These are phyloP conservation scores for Neophaeococcomyces aloes DNA, from an alignment of 2,329 filamentous ascomycete genomes.

Conservation along the genomic window DNA sequence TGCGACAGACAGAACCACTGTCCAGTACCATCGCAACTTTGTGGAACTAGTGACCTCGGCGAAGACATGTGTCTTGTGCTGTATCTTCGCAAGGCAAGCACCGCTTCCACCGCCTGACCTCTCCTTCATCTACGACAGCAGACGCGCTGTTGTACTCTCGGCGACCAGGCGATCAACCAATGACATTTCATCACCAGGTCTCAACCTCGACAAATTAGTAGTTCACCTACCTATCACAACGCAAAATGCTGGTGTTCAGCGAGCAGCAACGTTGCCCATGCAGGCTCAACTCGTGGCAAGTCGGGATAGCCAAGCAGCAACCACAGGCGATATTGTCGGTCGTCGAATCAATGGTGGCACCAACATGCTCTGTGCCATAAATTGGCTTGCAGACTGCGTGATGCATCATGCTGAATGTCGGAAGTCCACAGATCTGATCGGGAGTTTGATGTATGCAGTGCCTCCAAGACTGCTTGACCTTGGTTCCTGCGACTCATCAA, in stretches of 20 bases:
- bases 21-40: slow-evolving; percentile 7
- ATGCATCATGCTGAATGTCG: slow-evolving; percentile 6
- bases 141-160: slow-evolving; percentile 4
- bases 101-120: slow-evolving; percentile 3
- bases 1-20: not conserved
- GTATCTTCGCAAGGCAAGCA: slow-evolving; percentile 8
- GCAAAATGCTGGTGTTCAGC: not conserved
- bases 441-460: slow-evolving; percentile 7
- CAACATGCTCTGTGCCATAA: slow-evolving; percentile 1
- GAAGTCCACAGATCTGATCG: slow-evolving; percentile 8
- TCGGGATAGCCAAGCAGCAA: slow-evolving; percentile 1
- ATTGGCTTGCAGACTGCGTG: slow-evolving; percentile 6
- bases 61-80: slow-evolving; percentile 3
- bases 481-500: slow-evolving; percentile 1
- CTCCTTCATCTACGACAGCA: slow-evolving; percentile 7
- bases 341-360: slow-evolving; percentile 4
- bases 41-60: slow-evolving; percentile 6
- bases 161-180: not conserved
- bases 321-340: slow-evolving; percentile 2
- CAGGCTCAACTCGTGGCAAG: slow-evolving; percentile 5
- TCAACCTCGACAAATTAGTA: slow-evolving; percentile 2
- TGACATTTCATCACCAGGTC: not conserved
- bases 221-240: slow-evolving; percentile 5
- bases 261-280: not conserved
- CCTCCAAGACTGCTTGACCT: slow-evolving; percentile 5